A percentile compares a stretch with the other conserved stretches of the same genome.
Conservation (phyloP, 2,329 filamentous ascomycete species). For the Fusarium paranaense region DNA sequence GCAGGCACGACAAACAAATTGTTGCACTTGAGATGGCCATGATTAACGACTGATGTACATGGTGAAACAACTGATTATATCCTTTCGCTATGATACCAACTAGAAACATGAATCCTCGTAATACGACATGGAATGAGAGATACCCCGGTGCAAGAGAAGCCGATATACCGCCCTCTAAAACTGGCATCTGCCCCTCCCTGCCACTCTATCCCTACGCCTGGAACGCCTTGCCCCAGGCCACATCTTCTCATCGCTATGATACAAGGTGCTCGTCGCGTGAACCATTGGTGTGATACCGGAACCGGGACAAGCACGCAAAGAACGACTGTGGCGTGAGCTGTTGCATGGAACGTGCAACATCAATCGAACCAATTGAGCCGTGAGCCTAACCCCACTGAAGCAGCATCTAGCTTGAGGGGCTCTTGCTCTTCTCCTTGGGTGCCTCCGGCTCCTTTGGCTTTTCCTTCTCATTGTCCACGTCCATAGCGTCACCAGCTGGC, state of each 20-base stretch:
- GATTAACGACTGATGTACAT: neutral
- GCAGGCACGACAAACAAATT: neutral
- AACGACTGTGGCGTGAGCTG: conserved; percentile 21
- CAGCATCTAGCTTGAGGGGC: conserved; percentile 33
- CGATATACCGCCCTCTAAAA: conserved; percentile 5
- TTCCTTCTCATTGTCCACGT: conserved; percentile 50
- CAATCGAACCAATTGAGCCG: conserved; percentile 13
- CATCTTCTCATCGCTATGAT: conserved; percentile 32
- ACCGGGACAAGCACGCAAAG: conserved; percentile 12
- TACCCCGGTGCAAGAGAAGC: conserved; percentile 12
- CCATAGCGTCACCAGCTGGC: conserved; percentile 47
- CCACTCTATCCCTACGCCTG: conserved; percentile 40
- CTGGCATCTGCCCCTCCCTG: conserved; percentile 18
- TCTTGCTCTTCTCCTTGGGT: conserved; percentile 44
- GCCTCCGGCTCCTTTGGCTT: conserved; percentile 38
- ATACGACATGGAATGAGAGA: conserved; percentile 10
- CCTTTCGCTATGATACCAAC: conserved; percentile 30
- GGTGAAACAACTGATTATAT: conserved; percentile 27
- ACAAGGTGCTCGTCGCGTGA: conserved; percentile 14
- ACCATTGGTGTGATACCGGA: neutral
- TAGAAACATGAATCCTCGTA: conserved; percentile 30
- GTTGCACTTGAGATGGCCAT: neutral
- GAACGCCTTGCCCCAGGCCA: conserved; percentile 43
- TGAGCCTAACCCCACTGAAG: neutral
- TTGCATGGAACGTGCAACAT: conserved; percentile 26